Conservation (phyloP, 257 asterid species). For the Phtheirospermum japonicum region DNA sequence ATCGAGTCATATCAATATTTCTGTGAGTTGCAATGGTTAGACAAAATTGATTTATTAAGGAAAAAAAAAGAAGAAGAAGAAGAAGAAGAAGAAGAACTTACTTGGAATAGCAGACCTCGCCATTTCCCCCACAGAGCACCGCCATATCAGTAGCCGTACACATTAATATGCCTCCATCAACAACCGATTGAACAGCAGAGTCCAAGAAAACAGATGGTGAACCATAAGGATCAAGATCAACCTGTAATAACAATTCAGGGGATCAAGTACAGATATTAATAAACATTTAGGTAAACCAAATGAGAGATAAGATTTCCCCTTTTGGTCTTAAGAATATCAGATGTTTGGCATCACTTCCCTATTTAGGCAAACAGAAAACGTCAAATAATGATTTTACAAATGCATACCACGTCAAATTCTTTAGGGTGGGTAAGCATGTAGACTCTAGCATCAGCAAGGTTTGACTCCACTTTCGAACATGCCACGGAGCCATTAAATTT, state of each 20-base stretch:
- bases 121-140: conserved; percentile 92
- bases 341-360: conserved; percentile 12
- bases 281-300: not conserved
- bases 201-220: conserved; percentile 93
- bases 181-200: conserved; percentile 92
- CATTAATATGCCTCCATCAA: conserved; percentile 90
- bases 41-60: conserved; percentile 8
- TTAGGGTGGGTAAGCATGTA: conserved; percentile 96
- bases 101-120: conserved; percentile 99
- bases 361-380: conserved; percentile 11
- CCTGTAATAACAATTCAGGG: conserved; percentile 43
- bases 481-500: conserved; percentile 89
- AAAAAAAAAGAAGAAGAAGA: not conserved
- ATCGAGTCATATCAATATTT: conserved; percentile 28
- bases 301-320: too few species aligned
- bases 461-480: conserved; percentile 86
- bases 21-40: conserved; percentile 12
- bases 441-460: conserved; percentile 84
- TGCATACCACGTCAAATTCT: conserved; percentile 89
- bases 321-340: too few species aligned
- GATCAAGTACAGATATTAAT: conserved; percentile 1
- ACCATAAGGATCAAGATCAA: conserved; percentile 99
- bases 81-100: conserved; percentile 35
- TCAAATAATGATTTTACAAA: conserved; percentile 6
- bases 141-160: conserved; percentile 99